These are phyloP conservation scores for Fraxinus xanthoxyloides DNA, from an alignment of 305 asterid species.

Conservation along the genomic window DNA sequence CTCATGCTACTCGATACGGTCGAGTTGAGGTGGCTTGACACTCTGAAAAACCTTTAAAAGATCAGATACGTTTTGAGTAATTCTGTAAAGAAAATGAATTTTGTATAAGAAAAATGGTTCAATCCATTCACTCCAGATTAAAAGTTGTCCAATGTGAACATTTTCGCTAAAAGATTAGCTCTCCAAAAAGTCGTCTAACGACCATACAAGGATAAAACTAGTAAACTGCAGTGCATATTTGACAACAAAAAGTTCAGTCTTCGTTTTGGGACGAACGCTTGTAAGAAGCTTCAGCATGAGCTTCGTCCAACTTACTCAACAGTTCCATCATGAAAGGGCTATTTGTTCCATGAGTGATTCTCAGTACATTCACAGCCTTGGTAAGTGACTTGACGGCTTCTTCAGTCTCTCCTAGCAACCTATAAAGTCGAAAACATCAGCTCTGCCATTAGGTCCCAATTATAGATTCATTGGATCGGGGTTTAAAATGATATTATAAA, in stretches of 20 bases:
- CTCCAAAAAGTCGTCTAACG: not conserved
- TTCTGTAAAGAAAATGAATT: not conserved
- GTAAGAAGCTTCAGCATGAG: constrained; percentile 71
- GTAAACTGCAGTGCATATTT: not conserved
- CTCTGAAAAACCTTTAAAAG: not conserved
- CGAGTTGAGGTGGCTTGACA: not conserved
- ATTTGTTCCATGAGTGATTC: constrained; percentile 72
- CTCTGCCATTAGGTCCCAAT: not conserved
- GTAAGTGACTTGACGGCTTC: constrained; percentile 68
- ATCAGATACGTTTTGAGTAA: not conserved
- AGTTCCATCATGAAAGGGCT: constrained; percentile 66
- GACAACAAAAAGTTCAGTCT: constrained; percentile 7
- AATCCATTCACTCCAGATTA: not conserved
- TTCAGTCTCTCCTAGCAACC: constrained; percentile 72
- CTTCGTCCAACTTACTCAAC: constrained; percentile 69
- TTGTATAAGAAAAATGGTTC: not conserved
- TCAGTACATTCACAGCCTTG: constrained; percentile 58
- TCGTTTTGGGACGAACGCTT: constrained; percentile 36
- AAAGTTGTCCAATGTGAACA: not conserved
- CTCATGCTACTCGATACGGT: not conserved
- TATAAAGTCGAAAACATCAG: constrained; percentile 25
- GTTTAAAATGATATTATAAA: not conserved
- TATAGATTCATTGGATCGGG: not conserved
- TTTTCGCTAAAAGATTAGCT: not conserved
- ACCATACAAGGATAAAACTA: not conserved